Percentiles rank a stretch among this genome's conserved stretches.
phyloP scores from a whole-genome alignment of 345 rosid genomes.

The Moricandia arvensis region DNA sequence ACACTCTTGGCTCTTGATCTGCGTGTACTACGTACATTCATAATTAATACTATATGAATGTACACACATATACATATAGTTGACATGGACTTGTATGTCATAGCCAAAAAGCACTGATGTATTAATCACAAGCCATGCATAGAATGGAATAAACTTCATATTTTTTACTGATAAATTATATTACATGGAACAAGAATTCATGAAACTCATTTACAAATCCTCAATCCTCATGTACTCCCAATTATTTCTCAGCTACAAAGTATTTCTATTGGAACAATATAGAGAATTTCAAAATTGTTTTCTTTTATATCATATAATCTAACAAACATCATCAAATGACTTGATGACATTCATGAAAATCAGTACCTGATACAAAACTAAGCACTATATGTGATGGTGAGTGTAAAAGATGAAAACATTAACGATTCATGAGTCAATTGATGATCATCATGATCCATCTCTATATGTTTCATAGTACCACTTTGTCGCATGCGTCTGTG shows the following conservation, averaged over 20 bases:
- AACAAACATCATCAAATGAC: constrained; percentile 7
- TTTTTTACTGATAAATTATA: background rate
- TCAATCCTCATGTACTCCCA: background rate
- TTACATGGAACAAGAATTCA: background rate
- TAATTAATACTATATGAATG: background rate
- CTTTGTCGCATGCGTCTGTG: constrained; percentile 39
- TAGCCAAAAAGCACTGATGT: background rate
- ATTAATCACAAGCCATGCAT: background rate
- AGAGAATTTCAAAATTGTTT: background rate
- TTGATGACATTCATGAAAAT: constrained; percentile 7
- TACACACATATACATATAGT: background rate
- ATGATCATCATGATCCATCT: constrained; percentile 20
- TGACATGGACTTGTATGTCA: background rate
- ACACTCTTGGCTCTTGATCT: constrained; percentile 36
- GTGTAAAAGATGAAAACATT: constrained; percentile 34
- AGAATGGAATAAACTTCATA: background rate
- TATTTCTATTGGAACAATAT: background rate
- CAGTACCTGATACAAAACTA: constrained; percentile 2
- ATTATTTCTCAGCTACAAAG: background rate
- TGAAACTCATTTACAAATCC: background rate
- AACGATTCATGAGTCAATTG: constrained; percentile 39
- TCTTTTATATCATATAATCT: background rate
- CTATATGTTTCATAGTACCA: constrained; percentile 37
- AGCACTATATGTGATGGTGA: constrained; percentile 22
- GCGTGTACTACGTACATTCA: constrained; percentile 17